These are phyloP conservation scores for Castanea crenata DNA, from an alignment of 306 rosid genomes.

Conservation along the genomic window DNA sequence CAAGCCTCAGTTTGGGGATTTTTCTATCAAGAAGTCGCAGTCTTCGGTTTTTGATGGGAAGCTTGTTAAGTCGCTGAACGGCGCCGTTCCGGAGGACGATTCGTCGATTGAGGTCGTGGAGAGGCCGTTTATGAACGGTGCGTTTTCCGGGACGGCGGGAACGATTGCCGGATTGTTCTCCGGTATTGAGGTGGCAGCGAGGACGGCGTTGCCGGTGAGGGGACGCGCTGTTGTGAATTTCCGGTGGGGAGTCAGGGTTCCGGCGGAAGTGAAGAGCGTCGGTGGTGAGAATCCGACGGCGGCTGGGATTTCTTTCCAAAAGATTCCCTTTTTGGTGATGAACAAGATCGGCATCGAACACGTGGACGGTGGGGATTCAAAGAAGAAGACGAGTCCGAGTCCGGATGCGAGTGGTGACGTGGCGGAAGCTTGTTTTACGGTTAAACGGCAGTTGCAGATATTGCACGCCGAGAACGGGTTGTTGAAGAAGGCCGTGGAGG, in stretches of 20 bases:
- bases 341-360: slow-evolving; percentile 88
- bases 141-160: slow-evolving; percentile 33
- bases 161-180: slow-evolving; percentile 44
- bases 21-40: slow-evolving; percentile 76
- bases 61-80: slow-evolving; percentile 3
- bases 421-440: slow-evolving; percentile 54
- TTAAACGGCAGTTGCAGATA: slow-evolving; percentile 70
- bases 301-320: slow-evolving; percentile 46
- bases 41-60: slow-evolving; percentile 51
- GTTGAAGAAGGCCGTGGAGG: slow-evolving; percentile 71
- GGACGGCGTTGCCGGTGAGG: slow-evolving; percentile 58
- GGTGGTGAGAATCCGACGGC: not conserved
- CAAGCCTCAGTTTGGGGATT: slow-evolving; percentile 82
- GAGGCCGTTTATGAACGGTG: slow-evolving; percentile 28
- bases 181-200: slow-evolving; percentile 70
- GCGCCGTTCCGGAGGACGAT: slow-evolving; percentile 26
- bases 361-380: slow-evolving; percentile 46
- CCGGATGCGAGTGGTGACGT: slow-evolving; percentile 29
- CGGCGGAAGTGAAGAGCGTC: slow-evolving; percentile 45
- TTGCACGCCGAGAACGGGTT: slow-evolving; percentile 63
- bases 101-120: slow-evolving; percentile 33
- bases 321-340: slow-evolving; percentile 77
- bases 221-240: slow-evolving; percentile 54
- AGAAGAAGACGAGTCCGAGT: not conserved
- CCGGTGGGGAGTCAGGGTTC: slow-evolving; percentile 86